Base-by-base conservation (phyloP, 148 eudicot genomes). In the Amaranthus hypochondriacus region DNA sequence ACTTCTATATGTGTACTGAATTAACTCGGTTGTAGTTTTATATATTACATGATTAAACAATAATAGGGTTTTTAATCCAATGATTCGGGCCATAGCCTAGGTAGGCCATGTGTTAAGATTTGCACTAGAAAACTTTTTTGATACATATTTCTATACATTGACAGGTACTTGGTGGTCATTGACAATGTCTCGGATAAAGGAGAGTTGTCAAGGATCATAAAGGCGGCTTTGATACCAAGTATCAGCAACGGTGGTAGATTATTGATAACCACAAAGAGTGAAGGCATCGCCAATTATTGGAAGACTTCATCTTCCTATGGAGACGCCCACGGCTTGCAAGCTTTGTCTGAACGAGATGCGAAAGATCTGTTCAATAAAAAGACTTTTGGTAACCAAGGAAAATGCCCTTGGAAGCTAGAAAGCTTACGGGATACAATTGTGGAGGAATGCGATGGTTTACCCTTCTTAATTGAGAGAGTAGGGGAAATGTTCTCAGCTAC, bases 401-500 rank as follows among this genome's bases (percentile, higher is more conserved):
- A 52, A 14, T 68, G 71, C 56, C 71, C 57, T 68, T 51, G 69
- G 46, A 68, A 68, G 47, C 44, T 68, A 18, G 21, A 21, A 9
- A 51, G 53, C n/a, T 52, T 68, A 52, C 18, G 42, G 47, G 57
- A 68, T 9, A 51, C 8, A 9, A 68, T 68, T 68, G 71, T 68
- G 13, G 5, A 49, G 9, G 71, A 68, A 68, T 68, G 71, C 49
- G 71, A 68, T 28, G 71, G 71, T n/a, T 52, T 68, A 44, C 71
- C 71, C 57, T 18, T 52, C 28, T 13, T 68, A 28, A 68, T 52
- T 10, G 71, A 68, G 71, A 51, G 52, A 28, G 18, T 18, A 49
- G 71, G 71, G 46, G 44, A 56, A 15, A n/a, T 8, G 6, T 68
- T 68, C 12, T 62, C 66, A 62, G 43, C 66, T 12, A 62, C 48